Percentiles rank a stretch among this genome's conserved stretches.
Conservation (phyloP, 2,329 filamentous ascomycete genomes). For the Penicillium sp. region DNA sequence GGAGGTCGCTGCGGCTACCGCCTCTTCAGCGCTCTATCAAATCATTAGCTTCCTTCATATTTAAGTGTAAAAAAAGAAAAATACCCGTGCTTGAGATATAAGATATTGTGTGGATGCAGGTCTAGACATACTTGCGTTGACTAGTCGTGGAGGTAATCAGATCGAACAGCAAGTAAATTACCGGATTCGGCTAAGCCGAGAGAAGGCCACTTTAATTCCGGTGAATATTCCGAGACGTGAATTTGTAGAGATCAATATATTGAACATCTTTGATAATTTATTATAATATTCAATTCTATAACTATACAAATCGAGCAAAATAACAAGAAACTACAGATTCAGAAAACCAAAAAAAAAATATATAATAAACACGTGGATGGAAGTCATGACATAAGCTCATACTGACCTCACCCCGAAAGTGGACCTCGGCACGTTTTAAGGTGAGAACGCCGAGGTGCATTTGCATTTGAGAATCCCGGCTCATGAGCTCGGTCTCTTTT, state of each 20-base stretch:
- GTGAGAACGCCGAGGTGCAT: constrained; percentile 33
- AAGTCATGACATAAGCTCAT: constrained; percentile 13
- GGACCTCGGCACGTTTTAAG: constrained; percentile 37
- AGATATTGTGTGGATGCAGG: constrained; percentile 25
- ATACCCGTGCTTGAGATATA: constrained; percentile 34
- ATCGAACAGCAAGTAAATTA: constrained; percentile 8
- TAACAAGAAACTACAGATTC: background rate
- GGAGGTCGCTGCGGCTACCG: constrained; percentile 50
- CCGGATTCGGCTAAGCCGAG: constrained; percentile 13
- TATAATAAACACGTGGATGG: background rate
- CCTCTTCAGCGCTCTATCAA: constrained; percentile 53
- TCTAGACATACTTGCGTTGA: constrained; percentile 29
- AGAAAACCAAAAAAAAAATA: background rate
- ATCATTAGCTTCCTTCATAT: constrained; percentile 21
- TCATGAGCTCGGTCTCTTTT: constrained; percentile 10
- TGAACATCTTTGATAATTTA: background rate
- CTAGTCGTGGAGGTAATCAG: constrained; percentile 9
- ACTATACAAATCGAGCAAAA: background rate
- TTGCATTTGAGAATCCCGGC: constrained; percentile 18
- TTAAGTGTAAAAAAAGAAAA: background rate
- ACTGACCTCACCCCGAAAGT: constrained; percentile 3
- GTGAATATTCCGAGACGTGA: background rate
- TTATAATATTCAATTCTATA: background rate
- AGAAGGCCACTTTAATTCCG: background rate
- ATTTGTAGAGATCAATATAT: background rate